A percentile compares a stretch with the other conserved stretches of the same genome.
Evolutionary conservation across 176 grass and related monocot genomes (phyloP).

Genomic region (Ensete glaucum): DNA sequence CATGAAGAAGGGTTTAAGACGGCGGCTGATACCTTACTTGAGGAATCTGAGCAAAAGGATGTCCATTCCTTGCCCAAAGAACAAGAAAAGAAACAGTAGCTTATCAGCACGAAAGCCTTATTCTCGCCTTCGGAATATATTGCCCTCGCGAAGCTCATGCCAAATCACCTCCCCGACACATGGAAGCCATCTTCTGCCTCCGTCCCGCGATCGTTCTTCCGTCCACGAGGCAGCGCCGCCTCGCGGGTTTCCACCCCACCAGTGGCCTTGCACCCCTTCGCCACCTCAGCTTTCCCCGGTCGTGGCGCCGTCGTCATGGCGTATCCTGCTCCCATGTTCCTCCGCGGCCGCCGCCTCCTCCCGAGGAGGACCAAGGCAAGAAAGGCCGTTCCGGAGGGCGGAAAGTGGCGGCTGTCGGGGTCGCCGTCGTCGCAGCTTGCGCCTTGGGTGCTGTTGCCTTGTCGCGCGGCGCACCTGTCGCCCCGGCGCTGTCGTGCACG

Average conservation of each 20-base stretch:
- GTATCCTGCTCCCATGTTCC: not conserved
- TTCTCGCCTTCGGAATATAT: not conserved
- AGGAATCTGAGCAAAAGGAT: not conserved
- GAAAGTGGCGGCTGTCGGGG: not conserved
- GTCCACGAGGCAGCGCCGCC: not conserved
- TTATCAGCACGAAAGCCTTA: not conserved
- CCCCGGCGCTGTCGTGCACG: no score
- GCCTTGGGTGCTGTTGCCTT: not conserved
- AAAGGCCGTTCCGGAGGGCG: not conserved
- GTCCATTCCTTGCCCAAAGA: not conserved
- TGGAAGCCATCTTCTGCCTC: conserved; percentile 1
- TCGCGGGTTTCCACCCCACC: not conserved
- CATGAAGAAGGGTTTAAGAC: no score
- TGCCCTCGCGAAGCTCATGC: no score
- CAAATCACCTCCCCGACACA: not conserved
- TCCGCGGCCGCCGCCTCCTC: not conserved
- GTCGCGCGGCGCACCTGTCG: not conserved
- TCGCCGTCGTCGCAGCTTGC: not conserved
- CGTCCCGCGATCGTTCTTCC: not conserved
- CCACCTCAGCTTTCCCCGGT: not conserved
- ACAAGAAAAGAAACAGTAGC: not conserved
- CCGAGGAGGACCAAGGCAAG: not conserved
- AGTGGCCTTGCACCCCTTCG: not conserved
- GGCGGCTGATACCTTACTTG: not conserved
- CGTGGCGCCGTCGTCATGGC: not conserved